Evolutionary conservation across 2,329 filamentous ascomycete species (phyloP).

Genomic region (Nothophaeocryptopus gaeumannii): DNA sequence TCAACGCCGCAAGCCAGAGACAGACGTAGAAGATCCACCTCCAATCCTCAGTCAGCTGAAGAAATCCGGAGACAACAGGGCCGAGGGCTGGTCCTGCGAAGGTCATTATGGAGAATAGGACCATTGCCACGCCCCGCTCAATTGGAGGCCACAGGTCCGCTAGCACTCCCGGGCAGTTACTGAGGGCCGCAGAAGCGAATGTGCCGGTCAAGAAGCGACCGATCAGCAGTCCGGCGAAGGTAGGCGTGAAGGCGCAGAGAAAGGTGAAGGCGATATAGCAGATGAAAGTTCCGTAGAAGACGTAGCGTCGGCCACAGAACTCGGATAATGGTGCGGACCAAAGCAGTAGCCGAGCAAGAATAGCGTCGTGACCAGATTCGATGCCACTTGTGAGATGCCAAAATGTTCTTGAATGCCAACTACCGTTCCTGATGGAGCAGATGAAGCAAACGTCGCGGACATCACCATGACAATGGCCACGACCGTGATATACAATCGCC

Average conservation of each 20-base stretch:
- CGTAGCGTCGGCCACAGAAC: conserved; percentile 57
- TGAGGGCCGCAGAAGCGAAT: conserved; percentile 48
- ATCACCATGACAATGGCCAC: conserved; percentile 47
- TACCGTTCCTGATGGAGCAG: conserved; percentile 38
- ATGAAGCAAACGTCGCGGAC: conserved; percentile 56
- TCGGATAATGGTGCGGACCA: conserved; percentile 65
- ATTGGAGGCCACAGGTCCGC: conserved; percentile 42
- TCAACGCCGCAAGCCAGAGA: conserved; percentile 38
- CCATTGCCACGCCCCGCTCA: conserved; percentile 52
- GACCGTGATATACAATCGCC: conserved; percentile 42
- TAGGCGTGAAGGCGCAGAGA: conserved; percentile 55
- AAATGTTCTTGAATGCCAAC: conserved; percentile 46
- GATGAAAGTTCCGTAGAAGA: conserved; percentile 47
- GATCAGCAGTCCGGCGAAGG: conserved; percentile 52
- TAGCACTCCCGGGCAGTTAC: conserved; percentile 48
- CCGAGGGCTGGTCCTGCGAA: conserved; percentile 44
- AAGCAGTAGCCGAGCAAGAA: conserved; percentile 52
- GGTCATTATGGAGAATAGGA: conserved; percentile 52
- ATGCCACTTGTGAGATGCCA: conserved; percentile 45
- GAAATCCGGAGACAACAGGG: conserved; percentile 55
- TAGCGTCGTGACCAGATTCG: conserved; percentile 29
- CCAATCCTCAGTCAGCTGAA: conserved; percentile 52
- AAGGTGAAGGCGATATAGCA: conserved; percentile 49
- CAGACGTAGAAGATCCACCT: conserved; percentile 44
- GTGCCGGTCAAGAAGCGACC: conserved; percentile 57